Base-by-base conservation (phyloP, 148 eudicot species). In the Cornus controversa region DNA sequence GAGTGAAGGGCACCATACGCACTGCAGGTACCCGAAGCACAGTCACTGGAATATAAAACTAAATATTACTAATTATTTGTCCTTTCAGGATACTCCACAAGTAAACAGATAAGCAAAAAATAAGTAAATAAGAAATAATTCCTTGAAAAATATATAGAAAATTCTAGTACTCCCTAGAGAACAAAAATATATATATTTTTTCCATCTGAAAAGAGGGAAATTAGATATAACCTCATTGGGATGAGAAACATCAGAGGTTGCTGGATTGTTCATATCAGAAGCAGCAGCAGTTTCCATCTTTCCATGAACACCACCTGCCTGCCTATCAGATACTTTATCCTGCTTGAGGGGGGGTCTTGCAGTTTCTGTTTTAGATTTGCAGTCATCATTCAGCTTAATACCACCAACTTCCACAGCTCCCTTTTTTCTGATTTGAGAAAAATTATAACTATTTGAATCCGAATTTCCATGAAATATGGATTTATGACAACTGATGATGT, bases 191-290 rank as follows among this genome's bases (percentile, higher is more conserved):
- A n/a, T n/a, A 26, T 29, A 20, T 25, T 28, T 37, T 4, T 47
- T 58, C 54, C 36, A 63, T 26, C 27, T 8, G 9, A 24, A 14
- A 6, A 45, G 66, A 57, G 63, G 70, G 66, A 70, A 72, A 40
- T 24, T 79, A 67, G 31, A 42, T 23, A 72, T 83, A 70, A 90
- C 91, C 93, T 90, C 88, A 68, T 73, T 81, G 57, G 73, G 67
- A 57, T 64, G 84, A 65, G 87, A 78, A 47, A 78, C 72, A 66
- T 80, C 78, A 72, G 86, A 73, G 31, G 70, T 80, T 66, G 72
- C 85, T 31, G 83, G 66, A 83, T 73, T 69, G 76, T 83, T 89
- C 27, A 72, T 25, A 40, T 69, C 76, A 26, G 82, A 54, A 53
- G 78, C 53, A 76, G 60, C 75, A 67, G 78, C 72, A 70, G 83